Conservation (phyloP, 257 asterid genomes). For the Nicotiana knightiana region DNA sequence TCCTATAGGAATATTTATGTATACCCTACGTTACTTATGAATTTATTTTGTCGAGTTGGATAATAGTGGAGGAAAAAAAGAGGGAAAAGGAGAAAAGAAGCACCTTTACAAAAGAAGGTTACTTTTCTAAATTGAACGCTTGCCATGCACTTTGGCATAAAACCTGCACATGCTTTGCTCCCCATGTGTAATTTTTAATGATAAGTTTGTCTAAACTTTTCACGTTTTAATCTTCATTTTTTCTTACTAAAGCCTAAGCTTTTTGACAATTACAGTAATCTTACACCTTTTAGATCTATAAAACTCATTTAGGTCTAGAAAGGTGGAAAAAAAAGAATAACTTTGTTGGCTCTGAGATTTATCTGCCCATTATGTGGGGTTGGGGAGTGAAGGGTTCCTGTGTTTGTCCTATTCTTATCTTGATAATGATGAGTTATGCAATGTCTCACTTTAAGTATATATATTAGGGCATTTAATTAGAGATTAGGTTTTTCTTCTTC, state of each 20-base stretch:
- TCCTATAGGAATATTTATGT: rapidly evolving
- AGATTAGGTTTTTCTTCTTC: no score
- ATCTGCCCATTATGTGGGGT: background rate
- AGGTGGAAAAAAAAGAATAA: background rate
- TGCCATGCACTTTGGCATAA: background rate
- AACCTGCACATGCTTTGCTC: constrained; percentile 11
- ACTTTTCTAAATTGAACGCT: background rate
- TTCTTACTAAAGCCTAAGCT: background rate
- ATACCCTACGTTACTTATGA: no score
- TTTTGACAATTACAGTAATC: background rate
- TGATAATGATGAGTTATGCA: background rate
- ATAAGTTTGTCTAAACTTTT: background rate
- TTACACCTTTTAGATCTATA: background rate
- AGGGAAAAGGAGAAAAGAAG: background rate
- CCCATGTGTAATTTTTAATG: constrained; percentile 4
- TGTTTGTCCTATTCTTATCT: background rate
- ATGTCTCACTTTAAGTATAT: background rate
- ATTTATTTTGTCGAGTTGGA: no score
- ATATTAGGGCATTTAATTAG: background rate
- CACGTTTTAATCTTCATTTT: background rate
- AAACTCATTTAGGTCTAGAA: background rate
- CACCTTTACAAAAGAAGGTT: constrained; percentile 4
- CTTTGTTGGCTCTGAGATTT: background rate
- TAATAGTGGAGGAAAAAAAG: background rate
- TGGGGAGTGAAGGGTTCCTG: background rate